Evolutionary conservation across 169 alveolate genomes (phyloP), one percentile per base, ranked within the genome.

Genomic region (Pseudocohnilembus persalinus): DNA sequence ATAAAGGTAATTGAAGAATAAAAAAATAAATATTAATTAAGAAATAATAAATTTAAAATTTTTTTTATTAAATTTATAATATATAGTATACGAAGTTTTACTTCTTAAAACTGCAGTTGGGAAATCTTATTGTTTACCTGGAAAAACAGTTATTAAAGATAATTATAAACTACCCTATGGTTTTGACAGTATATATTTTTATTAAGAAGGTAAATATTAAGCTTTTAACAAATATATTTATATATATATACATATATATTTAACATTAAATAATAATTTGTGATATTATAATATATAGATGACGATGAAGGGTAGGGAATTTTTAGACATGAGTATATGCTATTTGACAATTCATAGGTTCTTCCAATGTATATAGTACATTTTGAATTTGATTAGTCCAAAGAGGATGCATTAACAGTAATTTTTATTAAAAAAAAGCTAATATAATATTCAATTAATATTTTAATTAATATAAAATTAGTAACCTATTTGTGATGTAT

Each of bases 311-410:
- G 33, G 76, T 74, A 76, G 15, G 83, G 83, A 28, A 72, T 68
- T n/a, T 87, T 78, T 82, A 82, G 76, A 31, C 88, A 87, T 77
- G 85, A 82, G 29, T 87, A 87, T 65, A 76, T 81, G 31, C 29
- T 87, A 35, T 82, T 82, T 32, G 88, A 87, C 31, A 63, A 75
- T 68, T 31, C 74, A 0, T 78, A 77, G 86, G 82, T 87, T 28
- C 72, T 87, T 26, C 85, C 91, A 1, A 31, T 49, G 28, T 82
- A 72, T 82, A 74, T 87, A 30, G 88, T 87, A 6, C 73, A 87
- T 30, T 87, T 87, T 32, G 91, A 87, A 32, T 77, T 87, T 29
- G 91, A 87, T 83, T 77, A 84, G 11, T 75, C 33, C 25, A 74
- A 79, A 31, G 91, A 87, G 65, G 88, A 81, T 24, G 81, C 76